A percentile compares a stretch with the other conserved stretches of the same genome.
Conservation (phyloP, 2,329 filamentous ascomycete species). For the Hortaea werneckii region DNA sequence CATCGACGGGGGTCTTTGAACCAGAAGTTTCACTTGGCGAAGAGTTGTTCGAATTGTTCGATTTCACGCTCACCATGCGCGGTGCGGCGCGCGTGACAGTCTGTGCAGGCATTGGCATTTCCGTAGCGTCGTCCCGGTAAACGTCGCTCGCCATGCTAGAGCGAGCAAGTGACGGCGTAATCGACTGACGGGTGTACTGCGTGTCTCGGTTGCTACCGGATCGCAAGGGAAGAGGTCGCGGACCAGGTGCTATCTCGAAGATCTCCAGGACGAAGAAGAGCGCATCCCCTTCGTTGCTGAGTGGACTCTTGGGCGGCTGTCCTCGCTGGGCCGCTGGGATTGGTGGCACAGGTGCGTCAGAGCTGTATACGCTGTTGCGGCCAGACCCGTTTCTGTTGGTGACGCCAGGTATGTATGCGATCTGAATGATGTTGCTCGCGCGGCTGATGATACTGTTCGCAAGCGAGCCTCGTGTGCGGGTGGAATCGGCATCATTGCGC, state of each 20-base stretch:
- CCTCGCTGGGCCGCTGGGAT: conserved; percentile 52
- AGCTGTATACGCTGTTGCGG: conserved; percentile 19
- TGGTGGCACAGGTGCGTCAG: conserved; percentile 72
- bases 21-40: conserved; percentile 5
- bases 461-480: conserved; percentile 69
- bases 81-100: conserved; percentile 82
- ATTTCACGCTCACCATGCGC: conserved; percentile 82
- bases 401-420: conserved; percentile 95
- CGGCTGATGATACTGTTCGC: conserved; percentile 91
- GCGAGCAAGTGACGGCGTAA: conserved; percentile 39
- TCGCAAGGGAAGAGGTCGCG: conserved; percentile 48
- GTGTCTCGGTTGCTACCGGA: conserved; percentile 23
- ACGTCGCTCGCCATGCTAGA: conserved; percentile 77
- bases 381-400: conserved; percentile 69
- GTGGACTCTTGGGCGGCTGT: conserved; percentile 45
- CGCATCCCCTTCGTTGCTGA: conserved; percentile 52
- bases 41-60: conserved; percentile 4
- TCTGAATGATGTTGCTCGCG: conserved; percentile 98
- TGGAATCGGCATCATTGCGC: conserved; percentile 63
- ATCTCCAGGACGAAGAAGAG: conserved; percentile 91
- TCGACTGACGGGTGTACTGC: conserved; percentile 36
- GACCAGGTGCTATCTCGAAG: conserved; percentile 88
- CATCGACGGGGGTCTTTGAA: background rate
- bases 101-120: conserved; percentile 68
- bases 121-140: conserved; percentile 81